Base-by-base conservation (phyloP, 1,284 basidiomycete genomes). In the Paramarasmius palmivorus region DNA sequence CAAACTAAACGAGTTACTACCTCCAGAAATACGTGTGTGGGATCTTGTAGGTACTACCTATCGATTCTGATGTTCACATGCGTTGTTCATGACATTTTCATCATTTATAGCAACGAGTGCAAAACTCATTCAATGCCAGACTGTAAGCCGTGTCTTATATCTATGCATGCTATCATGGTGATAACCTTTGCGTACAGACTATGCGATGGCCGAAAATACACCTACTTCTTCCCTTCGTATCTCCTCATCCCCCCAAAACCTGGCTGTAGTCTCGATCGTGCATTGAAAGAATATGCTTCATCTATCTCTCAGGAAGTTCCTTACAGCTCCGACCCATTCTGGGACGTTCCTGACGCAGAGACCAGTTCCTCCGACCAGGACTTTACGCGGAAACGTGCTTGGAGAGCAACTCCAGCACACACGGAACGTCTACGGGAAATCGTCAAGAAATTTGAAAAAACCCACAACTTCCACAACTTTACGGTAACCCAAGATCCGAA, bases 381-480 rank as follows among this genome's bases (percentile, higher is more conserved):
- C 50, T 72, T 89, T 37, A 58, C 61, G 17, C 76, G 81, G 42
- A 93, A 89, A 68, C 79, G 83, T 42, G 66, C 68, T 15, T 96
- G 90, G 84, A 81, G 93, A 50, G 79, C 86, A 20, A 68, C 73
- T 35, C 41, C 71, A 2, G 77, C 78, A 12, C 78, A 83, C 23
- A 59, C 95, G 20, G 76, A 79, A 42, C 66, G 70, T 38, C 75
- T 95, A 45, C 76, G 86, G 53, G 72, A 68, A 14, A 70, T 82
- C 1, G 82, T 86, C 7, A 75, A 78, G 55, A 81, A 78, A 62
- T 97, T 86, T 64, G 80, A 89, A 62, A 93, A 91, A 7, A 87
- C 85, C 4, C 93, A 93, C 70, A 98, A 99, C 70, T 99, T 97
- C 69, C 94, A 98, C 73, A 99, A 99, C 69, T 99, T 95, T 64